A percentile compares a stretch with the other conserved stretches of the same genome.
Evolutionary conservation across 306 rosid species (phyloP).

Genomic region (Ziziphus jujuba): DNA sequence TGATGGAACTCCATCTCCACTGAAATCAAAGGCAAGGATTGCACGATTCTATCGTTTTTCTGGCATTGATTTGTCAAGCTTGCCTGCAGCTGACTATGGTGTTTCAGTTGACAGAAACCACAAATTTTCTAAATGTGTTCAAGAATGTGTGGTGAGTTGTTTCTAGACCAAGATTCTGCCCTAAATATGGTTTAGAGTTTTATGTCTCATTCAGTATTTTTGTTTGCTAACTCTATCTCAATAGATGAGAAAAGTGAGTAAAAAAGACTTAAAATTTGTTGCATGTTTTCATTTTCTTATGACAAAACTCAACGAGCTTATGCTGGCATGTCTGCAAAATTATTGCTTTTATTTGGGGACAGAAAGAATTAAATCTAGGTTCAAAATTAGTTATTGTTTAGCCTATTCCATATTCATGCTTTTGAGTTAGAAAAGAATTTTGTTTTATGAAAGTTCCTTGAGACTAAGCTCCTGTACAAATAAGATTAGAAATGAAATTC

Average conservation of each 20-base stretch:
- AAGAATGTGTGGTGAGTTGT: slow-evolving; percentile 79
- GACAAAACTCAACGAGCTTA: too few relatives aligned
- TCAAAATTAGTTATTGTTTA: too few relatives aligned
- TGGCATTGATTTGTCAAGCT: slow-evolving; percentile 57
- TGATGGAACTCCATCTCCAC: slow-evolving; percentile 80
- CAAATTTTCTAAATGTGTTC: slow-evolving; percentile 55
- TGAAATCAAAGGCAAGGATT: slow-evolving; percentile 73
- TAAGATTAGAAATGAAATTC: background rate
- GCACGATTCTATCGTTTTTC: slow-evolving; percentile 62
- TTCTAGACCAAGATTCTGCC: slow-evolving; percentile 15
- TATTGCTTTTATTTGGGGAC: too few relatives aligned
- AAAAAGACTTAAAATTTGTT: too few relatives aligned
- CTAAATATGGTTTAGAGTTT: slow-evolving; percentile 13
- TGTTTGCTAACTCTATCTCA: background rate
- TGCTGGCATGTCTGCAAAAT: too few relatives aligned
- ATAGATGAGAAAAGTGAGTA: background rate
- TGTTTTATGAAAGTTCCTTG: background rate
- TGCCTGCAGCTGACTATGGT: slow-evolving; percentile 55
- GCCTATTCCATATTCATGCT: background rate
- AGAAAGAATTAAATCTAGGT: too few relatives aligned
- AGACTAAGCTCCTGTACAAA: background rate
- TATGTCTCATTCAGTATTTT: background rate
- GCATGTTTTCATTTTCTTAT: too few relatives aligned
- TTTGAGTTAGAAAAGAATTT: background rate
- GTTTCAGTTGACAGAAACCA: slow-evolving; percentile 66